These are phyloP conservation scores for Trichoderma sp. DNA, from an alignment of 2,329 filamentous ascomycete genomes.

Conservation along the genomic window DNA sequence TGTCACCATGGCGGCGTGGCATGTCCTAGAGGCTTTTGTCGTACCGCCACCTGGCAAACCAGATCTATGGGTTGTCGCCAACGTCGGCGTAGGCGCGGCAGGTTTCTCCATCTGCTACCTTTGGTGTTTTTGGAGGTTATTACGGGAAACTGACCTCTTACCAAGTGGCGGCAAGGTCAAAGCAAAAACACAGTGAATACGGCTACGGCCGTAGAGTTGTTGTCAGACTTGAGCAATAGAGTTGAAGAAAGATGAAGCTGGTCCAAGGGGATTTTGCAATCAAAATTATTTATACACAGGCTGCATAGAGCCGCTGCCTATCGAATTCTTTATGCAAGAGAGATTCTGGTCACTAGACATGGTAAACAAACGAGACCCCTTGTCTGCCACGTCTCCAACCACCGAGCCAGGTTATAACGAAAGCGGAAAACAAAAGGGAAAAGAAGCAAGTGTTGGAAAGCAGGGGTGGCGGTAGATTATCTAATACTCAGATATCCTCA, in stretches of 20 bases:
- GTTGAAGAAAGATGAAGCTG: background rate
- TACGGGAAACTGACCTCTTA: slow-evolving; percentile 60
- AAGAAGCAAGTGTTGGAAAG: background rate
- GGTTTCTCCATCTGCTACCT: slow-evolving; percentile 87
- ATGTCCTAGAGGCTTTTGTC: slow-evolving; percentile 70
- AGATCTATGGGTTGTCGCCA: slow-evolving; percentile 91
- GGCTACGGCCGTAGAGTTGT: background rate
- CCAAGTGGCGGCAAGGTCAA: slow-evolving; percentile 35
- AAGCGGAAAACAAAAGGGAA: background rate
- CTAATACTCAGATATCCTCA: background rate
- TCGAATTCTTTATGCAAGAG: background rate
- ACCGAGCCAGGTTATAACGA: background rate
- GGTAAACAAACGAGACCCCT: background rate
- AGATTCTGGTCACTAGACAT: background rate
- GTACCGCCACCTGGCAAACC: slow-evolving; percentile 74
- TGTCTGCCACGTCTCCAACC: background rate
- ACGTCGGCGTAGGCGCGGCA: slow-evolving; percentile 80
- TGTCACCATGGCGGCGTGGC: slow-evolving; percentile 75
- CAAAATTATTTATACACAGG: background rate
- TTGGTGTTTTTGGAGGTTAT: slow-evolving; percentile 79
- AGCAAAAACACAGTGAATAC: slow-evolving; percentile 40
- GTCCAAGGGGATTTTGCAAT: background rate
- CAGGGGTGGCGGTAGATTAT: background rate
- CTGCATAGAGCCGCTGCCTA: background rate
- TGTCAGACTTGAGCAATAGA: background rate